These are phyloP conservation scores for Neonectria hederae DNA, from an alignment of 2,329 filamentous ascomycete genomes.

Conservation along the genomic window DNA sequence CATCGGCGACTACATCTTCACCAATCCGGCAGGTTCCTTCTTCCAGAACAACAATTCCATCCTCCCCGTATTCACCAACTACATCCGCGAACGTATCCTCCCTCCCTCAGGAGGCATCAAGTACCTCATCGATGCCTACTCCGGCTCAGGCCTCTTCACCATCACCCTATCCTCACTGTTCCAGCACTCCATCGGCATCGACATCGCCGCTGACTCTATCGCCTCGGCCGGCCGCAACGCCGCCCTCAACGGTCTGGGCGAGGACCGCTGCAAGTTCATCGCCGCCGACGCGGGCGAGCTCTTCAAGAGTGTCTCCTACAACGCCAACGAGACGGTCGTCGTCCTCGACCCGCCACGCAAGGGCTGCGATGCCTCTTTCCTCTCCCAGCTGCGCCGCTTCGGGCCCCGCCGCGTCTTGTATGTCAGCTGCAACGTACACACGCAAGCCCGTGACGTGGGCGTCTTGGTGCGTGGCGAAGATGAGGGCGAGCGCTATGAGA, in stretches of 20 bases:
- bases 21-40: constrained; percentile 92
- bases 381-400: constrained; percentile 81
- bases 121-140: constrained; percentile 97
- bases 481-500: constrained; percentile 71
- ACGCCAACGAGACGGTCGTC: constrained; percentile 85
- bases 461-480: constrained; percentile 77
- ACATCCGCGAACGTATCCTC: constrained; percentile 83
- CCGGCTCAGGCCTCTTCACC: constrained; percentile 95
- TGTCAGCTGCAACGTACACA: constrained; percentile 98
- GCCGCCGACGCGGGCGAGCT: constrained; percentile 87
- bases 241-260: constrained; percentile 73
- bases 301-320: constrained; percentile 79
- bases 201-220: constrained; percentile 85
- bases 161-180: constrained; percentile 90
- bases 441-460: constrained; percentile 92
- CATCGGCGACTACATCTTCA: constrained; percentile 84
- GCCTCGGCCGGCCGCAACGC: constrained; percentile 82
- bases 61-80: constrained; percentile 83
- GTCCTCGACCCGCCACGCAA: constrained; percentile 97
- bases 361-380: constrained; percentile 87
- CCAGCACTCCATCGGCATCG: constrained; percentile 86
- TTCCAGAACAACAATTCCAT: constrained; percentile 99
- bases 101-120: constrained; percentile 68
- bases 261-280: constrained; percentile 80
- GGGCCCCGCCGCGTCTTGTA: constrained; percentile 86